These are phyloP conservation scores for Heterobasidion parviporum DNA, from an alignment of 1,284 basidiomycete genomes.

Conservation along the genomic window DNA sequence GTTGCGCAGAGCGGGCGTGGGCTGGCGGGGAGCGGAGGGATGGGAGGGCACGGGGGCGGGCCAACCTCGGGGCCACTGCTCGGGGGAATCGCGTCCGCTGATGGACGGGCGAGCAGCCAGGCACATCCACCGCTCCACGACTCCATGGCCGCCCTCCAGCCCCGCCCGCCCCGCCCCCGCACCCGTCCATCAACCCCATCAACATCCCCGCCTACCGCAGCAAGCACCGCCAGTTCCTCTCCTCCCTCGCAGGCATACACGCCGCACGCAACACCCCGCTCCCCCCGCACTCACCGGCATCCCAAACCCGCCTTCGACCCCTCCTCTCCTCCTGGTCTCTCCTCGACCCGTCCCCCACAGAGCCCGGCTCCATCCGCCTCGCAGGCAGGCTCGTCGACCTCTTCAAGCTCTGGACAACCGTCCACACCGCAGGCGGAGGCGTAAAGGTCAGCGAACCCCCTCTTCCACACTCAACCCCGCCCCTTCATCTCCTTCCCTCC, in stretches of 20 bases:
- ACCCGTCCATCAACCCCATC: conserved; percentile 10
- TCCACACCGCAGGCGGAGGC: conserved; percentile 48
- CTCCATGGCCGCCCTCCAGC: conserved; percentile 12
- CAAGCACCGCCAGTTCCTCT: conserved; percentile 50
- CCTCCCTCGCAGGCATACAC: conserved; percentile 49
- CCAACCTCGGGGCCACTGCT: conserved; percentile 57
- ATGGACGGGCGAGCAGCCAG: too few relatives aligned
- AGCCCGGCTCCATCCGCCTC: conserved; percentile 54
- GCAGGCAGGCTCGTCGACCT: conserved; percentile 75
- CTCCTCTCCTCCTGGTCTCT: conserved; percentile 51
- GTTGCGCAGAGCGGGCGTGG: conserved; percentile 23
- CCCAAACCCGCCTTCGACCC: conserved; percentile 48
- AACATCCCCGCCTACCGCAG: conserved; percentile 27
- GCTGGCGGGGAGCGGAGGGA: too few relatives aligned
- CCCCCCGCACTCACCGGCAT: conserved; percentile 60
- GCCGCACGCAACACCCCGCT: conserved; percentile 45
- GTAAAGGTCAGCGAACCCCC: conserved; percentile 38
- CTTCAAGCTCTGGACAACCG: conserved; percentile 59
- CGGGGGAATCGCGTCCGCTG: conserved; percentile 35
- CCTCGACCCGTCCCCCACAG: conserved; percentile 46
- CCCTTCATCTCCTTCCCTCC: background rate
- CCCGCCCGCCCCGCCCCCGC: conserved; percentile 16
- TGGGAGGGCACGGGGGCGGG: conserved; percentile 5
- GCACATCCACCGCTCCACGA: conserved; percentile 30
- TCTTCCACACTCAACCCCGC: conserved; percentile 1